phyloP scores from a whole-genome alignment of 2,329 filamentous ascomycete species.

The Dactylonectria estremocensis region DNA sequence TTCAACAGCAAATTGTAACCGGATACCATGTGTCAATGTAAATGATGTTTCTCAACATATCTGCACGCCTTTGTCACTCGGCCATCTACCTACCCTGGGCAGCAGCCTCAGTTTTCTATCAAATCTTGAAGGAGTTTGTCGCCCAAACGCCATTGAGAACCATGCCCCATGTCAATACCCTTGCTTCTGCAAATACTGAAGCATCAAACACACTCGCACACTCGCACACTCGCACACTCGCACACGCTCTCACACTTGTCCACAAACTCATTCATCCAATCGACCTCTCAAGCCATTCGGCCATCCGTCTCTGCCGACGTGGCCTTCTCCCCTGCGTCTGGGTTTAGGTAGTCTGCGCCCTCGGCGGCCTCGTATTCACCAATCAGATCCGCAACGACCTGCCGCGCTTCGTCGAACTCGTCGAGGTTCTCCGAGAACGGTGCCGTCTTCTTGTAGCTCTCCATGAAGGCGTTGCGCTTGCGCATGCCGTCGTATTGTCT shows the following conservation, averaged over 20 bases:
- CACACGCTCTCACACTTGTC: neutral
- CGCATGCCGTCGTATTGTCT: constrained; percentile 93
- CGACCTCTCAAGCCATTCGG: constrained; percentile 57
- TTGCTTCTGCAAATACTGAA: constrained; percentile 13
- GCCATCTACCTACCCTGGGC: constrained; percentile 12
- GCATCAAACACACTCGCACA: constrained; percentile 15
- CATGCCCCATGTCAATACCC: constrained; percentile 33
- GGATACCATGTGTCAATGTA: neutral
- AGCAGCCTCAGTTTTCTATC: constrained; percentile 15
- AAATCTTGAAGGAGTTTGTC: constrained; percentile 21
- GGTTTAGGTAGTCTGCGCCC: constrained; percentile 88
- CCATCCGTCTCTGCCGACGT: constrained; percentile 69
- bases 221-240: neutral
- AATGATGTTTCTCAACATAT: constrained; percentile 7
- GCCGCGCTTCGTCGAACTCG: constrained; percentile 95
- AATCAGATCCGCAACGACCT: constrained; percentile 92
- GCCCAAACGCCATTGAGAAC: constrained; percentile 35
- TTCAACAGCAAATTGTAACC: no score
- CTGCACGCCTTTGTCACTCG: constrained; percentile 8
- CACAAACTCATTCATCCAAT: neutral
- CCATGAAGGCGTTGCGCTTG: constrained; percentile 97
- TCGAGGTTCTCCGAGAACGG: constrained; percentile 92
- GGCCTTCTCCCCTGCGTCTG: constrained; percentile 71
- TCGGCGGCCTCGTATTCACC: constrained; percentile 97
- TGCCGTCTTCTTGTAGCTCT: constrained; percentile 95